Base-by-base conservation (phyloP, 345 rosid species). In the Heritiera fomes region DNA sequence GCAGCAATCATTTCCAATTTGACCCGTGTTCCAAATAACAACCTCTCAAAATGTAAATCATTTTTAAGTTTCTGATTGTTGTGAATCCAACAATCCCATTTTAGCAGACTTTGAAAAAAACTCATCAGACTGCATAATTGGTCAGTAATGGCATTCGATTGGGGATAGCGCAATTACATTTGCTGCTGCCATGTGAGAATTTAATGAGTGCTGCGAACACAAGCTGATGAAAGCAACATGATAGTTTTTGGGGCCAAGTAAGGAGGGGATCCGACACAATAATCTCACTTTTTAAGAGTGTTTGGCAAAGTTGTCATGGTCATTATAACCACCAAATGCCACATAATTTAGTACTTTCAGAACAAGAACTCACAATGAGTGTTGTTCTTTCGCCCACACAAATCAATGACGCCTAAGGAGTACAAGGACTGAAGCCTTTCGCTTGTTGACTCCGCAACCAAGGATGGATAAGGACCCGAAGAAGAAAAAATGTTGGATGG, bases 391-490 rank as follows among this genome's bases (percentile, higher is more conserved):
- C 52, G 53, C 71, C 83, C 83, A 64, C 82, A 66, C 83, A 77
- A 61, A 84, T 81, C 88, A 84, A 87, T 87, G 78, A 87, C 84
- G 86, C 61, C 74, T 1, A 28, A 13, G 41, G 58, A 13, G 4
- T 3, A 50, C 0, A 30, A 45, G 83, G 83, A 77, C 84, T 78
- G 69, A 65, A 23, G n/a, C 45, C 82, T 34, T 81, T 89, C 78
- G 84, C 90, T 89, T 89, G 84, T 87, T 87, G 90, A 89, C 91
- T 87, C 88, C 82, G 90, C 91, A 81, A 89, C 86, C 47, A 41
- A 63, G 74, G 58, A 83, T 50, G 64, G 56, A 84, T 70, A 84
- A 58, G 73, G 83, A 80, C 77, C 79, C 20, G 5, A 68, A 77
- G 40, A 13, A n/a, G 59, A 46, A 46, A 41, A 60, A 50, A 53